Percentiles rank a stretch among this genome's conserved stretches.
Evolutionary conservation across 495 filamentous ascomycete species (phyloP).

Genomic region (Hyaloscypha hepaticicola): DNA sequence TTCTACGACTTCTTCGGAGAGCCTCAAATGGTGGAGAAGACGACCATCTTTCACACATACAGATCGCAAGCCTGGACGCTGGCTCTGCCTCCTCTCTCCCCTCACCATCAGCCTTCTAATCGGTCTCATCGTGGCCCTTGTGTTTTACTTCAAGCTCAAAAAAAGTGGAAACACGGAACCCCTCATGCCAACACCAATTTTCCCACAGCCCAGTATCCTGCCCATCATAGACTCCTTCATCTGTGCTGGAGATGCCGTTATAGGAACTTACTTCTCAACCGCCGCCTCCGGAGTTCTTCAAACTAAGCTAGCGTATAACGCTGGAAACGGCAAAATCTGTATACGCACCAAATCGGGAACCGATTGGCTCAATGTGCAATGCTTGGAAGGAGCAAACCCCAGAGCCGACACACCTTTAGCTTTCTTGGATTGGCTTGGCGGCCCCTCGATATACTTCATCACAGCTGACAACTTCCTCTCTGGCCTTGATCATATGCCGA

Average conservation of each 20-base stretch:
- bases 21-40: background rate
- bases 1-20: background rate
- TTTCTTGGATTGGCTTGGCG: conserved; percentile 3
- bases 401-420: background rate
- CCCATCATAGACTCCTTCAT: background rate
- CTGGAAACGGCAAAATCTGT: background rate
- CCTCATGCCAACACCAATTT: background rate
- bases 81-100: background rate
- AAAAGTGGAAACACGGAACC: background rate
- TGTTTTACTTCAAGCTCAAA: background rate
- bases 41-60: background rate
- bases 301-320: background rate
- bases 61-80: background rate
- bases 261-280: background rate
- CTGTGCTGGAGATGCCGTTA: background rate
- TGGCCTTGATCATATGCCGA: conserved; percentile 2
- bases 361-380: background rate
- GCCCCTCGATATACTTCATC: conserved; percentile 5
- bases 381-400: conserved; percentile 4
- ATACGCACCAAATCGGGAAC: background rate
- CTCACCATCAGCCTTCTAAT: background rate
- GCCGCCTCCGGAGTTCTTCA: background rate
- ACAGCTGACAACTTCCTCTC: conserved; percentile 7
- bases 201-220: background rate
- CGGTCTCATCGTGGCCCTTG: background rate